Base-by-base conservation (phyloP, 352 stramenopile species). In the Globisporangium iwayamae region DNA sequence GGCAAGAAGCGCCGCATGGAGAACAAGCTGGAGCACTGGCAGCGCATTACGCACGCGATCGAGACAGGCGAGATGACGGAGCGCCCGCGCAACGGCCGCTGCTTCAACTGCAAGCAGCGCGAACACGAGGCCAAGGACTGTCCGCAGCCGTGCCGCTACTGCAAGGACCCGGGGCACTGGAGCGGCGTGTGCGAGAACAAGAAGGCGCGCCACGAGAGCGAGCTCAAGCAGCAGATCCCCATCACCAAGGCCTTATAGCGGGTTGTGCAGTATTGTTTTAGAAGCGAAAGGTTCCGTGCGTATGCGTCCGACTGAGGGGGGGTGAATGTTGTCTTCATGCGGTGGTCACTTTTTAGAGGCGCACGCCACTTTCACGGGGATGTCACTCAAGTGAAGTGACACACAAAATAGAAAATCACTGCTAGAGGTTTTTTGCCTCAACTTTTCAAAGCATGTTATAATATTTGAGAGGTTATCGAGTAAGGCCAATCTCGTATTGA, bases 101-200 rank as follows among this genome's bases (percentile, higher is more conserved):
- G 87, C 71, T 96, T 85, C 75, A 96, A 96, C 71, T 96, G 87
- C 79, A 90, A 92, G 65, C 68, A 90, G 60, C 75, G 81, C 22
- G 80, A 81, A 58, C 87, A 96, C 71, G 77, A 93, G 46, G 84
- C 87, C 41, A 89, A 87, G 52, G 72, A 82, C 47, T 96, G 87
- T 54, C 75, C 79, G 14, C 74, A 88, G 13, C 80, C 85, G 11
- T 96, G 87, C 57, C 82, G 84, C 20, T 94, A 94, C 68, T 96
- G 85, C 71, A 89, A 93, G 58, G 55, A 89, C 18, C 45, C 67
- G 4, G 83, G 76, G 34, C 87, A 96, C 66, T 94, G 84, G 57
- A 93, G 84, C 59, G 87, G 76, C 65, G 75, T 74, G 2, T 96
- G 87, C 72, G 63, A 62, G 55, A 89, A 90, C 72, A 90, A 91